Evolutionary conservation across 257 asterid species (phyloP).

Genomic region (Buddleja alternifolia): DNA sequence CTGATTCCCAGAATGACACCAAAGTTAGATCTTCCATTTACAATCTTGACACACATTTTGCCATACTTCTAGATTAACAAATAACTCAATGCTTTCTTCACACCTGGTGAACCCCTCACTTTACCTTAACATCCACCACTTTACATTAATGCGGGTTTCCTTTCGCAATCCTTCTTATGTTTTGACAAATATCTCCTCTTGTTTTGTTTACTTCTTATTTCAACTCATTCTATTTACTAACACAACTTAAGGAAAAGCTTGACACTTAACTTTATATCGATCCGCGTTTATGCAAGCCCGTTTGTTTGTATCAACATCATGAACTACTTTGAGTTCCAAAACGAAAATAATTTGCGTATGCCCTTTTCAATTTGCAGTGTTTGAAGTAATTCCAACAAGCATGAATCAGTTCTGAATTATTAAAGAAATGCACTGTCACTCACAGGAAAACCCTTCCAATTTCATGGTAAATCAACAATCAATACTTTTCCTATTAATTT

Average conservation of each 20-base stretch:
- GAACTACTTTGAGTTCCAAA: neutral
- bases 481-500: neutral
- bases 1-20: neutral
- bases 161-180: no score
- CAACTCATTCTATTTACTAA: neutral
- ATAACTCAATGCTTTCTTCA: neutral
- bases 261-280: no score
- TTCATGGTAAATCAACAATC: neutral
- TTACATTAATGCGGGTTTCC: no score
- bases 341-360: neutral
- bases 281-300: neutral
- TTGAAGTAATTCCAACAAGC: neutral
- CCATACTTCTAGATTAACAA: no score
- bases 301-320: neutral
- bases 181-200: neutral
- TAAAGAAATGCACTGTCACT: neutral
- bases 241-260: neutral
- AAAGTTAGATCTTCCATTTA: neutral
- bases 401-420: neutral
- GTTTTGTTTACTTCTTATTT: neutral
- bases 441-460: neutral
- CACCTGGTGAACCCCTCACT: neutral
- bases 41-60: neutral
- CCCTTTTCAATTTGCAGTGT: neutral
- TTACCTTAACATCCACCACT: neutral